Percentiles rank a stretch among this genome's conserved stretches.
phyloP scores from a whole-genome alignment of 495 filamentous ascomycete genomes.

The Aspergillus affinis region DNA sequence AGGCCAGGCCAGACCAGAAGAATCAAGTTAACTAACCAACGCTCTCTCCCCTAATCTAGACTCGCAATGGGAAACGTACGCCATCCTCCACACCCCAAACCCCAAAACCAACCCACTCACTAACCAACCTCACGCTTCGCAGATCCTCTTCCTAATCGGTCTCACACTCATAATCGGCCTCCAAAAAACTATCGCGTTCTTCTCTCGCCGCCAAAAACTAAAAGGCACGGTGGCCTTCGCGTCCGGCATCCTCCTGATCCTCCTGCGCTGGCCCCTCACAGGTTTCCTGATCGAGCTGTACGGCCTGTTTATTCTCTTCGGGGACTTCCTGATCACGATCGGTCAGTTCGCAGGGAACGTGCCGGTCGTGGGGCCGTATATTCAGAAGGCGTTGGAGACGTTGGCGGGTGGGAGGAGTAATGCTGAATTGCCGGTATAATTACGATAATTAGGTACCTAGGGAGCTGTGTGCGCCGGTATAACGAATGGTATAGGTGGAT shows the following conservation, averaged over 20 bases:
- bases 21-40: constrained; percentile 5
- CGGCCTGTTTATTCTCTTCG: constrained; percentile 89
- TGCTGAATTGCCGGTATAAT: constrained; percentile 69
- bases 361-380: constrained; percentile 82
- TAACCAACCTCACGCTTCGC: too few species aligned
- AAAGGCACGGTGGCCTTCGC: constrained; percentile 90
- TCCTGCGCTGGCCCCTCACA: constrained; percentile 82
- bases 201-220: constrained; percentile 86
- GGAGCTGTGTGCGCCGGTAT: too few species aligned
- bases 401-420: constrained; percentile 65
- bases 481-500: neutral
- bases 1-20: neutral
- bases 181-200: constrained; percentile 86
- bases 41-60: constrained; percentile 35
- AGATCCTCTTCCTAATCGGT: constrained; percentile 97
- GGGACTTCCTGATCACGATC: constrained; percentile 93
- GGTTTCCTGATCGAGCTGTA: constrained; percentile 91
- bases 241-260: constrained; percentile 78
- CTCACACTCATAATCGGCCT: constrained; percentile 94
- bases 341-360: constrained; percentile 80
- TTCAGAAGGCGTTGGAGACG: constrained; percentile 66
- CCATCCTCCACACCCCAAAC: neutral
- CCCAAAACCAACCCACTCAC: too few species aligned
- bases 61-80: constrained; percentile 87
- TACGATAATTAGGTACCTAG: too few species aligned